These are phyloP conservation scores for Xylaria sp. DNA, from an alignment of 495 filamentous ascomycete species.

Conservation along the genomic window DNA sequence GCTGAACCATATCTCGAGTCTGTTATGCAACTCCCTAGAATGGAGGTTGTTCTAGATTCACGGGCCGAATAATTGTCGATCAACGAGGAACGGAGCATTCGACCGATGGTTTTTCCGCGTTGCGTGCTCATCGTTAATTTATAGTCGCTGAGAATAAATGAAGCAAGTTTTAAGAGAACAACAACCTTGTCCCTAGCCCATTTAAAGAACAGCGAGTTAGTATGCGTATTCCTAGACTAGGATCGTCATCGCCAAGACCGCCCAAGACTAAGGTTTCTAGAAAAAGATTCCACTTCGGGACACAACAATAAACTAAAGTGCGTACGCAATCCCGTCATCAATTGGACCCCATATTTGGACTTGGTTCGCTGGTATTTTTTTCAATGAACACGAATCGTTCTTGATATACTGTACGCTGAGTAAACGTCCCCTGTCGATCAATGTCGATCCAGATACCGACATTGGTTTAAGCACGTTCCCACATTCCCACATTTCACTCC, in stretches of 20 bases:
- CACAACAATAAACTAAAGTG: neutral
- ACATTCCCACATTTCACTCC: neutral
- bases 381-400: neutral
- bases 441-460: conserved; percentile 19
- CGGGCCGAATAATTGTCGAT: neutral
- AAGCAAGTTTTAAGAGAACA: neutral
- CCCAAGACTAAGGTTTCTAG: neutral
- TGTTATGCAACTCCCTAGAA: conserved; percentile 5
- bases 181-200: neutral
- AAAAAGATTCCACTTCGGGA: neutral
- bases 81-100: neutral
- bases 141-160: neutral
- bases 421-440: conserved; percentile 21
- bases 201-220: neutral
- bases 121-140: neutral
- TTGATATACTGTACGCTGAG: neutral
- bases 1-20: neutral
- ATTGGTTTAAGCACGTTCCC: neutral
- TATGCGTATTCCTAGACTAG: no score
- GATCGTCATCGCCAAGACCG: conserved; percentile 2
- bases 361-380: conserved; percentile 11
- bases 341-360: neutral
- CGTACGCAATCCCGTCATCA: conserved; percentile 9
- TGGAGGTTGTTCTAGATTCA: neutral
- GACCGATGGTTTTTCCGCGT: neutral